Evolutionary conservation across 2,329 filamentous ascomycete species (phyloP).

Genomic region (Exophiala xenobiotica): DNA sequence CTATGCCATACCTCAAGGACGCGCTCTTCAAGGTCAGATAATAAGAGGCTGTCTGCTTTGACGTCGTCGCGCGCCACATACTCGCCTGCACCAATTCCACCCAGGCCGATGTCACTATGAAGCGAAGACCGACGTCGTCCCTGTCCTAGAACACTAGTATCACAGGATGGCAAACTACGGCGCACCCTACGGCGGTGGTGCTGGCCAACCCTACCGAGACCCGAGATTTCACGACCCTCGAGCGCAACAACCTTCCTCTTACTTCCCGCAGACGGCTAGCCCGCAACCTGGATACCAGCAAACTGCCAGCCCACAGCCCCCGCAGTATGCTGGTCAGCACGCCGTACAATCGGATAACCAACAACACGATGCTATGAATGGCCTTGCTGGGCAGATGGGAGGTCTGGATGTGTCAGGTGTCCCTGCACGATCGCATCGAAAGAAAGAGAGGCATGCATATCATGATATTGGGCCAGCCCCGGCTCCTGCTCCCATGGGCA

Average conservation of each 20-base stretch:
- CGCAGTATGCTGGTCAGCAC: slow-evolving; percentile 10
- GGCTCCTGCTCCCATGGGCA: slow-evolving; percentile 37
- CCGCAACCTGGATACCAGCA: slow-evolving; percentile 23
- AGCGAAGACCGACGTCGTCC: slow-evolving; percentile 17
- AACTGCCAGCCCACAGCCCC: slow-evolving; percentile 18
- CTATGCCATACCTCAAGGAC: too few relatives aligned
- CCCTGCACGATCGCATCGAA: slow-evolving; percentile 60
- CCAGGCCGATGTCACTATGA: slow-evolving; percentile 15
- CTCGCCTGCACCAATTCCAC: neutral
- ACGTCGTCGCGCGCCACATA: too few relatives aligned
- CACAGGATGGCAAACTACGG: slow-evolving; percentile 28
- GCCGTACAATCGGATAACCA: slow-evolving; percentile 10
- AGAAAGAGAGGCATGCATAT: slow-evolving; percentile 93
- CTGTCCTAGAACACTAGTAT: slow-evolving; percentile 2
- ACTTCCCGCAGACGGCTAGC: slow-evolving; percentile 16
- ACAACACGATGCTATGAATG: slow-evolving; percentile 29
- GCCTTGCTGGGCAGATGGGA: slow-evolving; percentile 67
- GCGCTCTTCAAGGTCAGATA: too few relatives aligned
- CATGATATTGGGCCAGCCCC: slow-evolving; percentile 75
- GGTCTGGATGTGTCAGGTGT: slow-evolving; percentile 65
- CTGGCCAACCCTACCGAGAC: slow-evolving; percentile 23
- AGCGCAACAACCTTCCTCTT: slow-evolving; percentile 16
- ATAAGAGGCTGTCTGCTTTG: too few relatives aligned
- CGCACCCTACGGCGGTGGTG: slow-evolving; percentile 19
- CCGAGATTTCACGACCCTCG: slow-evolving; percentile 22